A percentile compares a stretch with the other conserved stretches of the same genome.
phyloP scores from a whole-genome alignment of 306 rosid genomes.

The Lathyrus tuberosus region DNA sequence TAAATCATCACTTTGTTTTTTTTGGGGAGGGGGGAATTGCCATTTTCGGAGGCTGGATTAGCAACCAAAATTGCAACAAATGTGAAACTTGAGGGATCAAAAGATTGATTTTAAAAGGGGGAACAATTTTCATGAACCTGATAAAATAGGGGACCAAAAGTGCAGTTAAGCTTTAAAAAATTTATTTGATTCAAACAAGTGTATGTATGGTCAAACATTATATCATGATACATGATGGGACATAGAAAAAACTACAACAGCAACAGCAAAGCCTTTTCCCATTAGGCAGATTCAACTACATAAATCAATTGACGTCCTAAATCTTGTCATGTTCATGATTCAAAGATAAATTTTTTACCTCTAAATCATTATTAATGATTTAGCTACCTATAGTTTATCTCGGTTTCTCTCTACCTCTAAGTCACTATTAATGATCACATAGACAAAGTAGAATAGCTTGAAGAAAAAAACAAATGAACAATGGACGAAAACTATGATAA shows the following conservation, averaged over 20 bases:
- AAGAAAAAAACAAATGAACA: conserved; percentile 7
- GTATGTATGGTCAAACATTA: conserved; percentile 4
- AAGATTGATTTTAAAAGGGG: too few relatives aligned
- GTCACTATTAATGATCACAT: conserved; percentile 2
- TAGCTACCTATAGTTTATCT: not conserved
- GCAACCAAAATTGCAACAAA: too few relatives aligned
- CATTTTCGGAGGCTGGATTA: too few relatives aligned
- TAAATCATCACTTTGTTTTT: too few relatives aligned
- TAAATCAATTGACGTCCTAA: not conserved
- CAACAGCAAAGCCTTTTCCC: not conserved
- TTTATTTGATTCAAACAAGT: conserved; percentile 2
- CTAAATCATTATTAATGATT: not conserved
- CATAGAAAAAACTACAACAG: not conserved
- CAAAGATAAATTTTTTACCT: not conserved
- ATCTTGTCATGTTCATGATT: not conserved
- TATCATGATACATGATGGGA: conserved; percentile 6
- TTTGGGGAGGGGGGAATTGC: too few relatives aligned
- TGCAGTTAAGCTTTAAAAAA: not conserved
- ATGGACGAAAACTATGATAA: not conserved
- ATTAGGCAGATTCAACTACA: not conserved
- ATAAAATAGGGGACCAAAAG: not conserved
- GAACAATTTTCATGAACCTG: too few relatives aligned
- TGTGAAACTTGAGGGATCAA: too few relatives aligned
- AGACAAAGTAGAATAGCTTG: not conserved
- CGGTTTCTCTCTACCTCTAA: not conserved